phyloP scores from a whole-genome alignment of 2,329 filamentous ascomycete genomes.

The Microascus cirrosus region DNA sequence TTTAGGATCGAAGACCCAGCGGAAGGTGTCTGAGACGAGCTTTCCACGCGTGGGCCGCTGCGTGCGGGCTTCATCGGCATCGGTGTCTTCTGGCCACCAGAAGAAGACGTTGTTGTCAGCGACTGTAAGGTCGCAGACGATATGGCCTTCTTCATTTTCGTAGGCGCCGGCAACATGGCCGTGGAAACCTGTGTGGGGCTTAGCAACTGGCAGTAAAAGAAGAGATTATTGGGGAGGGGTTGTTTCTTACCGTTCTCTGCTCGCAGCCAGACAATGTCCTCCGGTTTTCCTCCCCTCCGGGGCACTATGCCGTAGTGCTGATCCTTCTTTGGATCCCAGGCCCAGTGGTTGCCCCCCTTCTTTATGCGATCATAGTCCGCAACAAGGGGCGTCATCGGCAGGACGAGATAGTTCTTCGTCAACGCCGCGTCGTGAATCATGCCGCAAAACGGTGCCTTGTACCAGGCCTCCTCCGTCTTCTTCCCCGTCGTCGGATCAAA shows the following conservation, averaged over 20 bases:
- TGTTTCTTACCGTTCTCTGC: slow-evolving; percentile 33
- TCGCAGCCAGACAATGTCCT: slow-evolving; percentile 40
- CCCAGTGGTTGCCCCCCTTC: slow-evolving; percentile 36
- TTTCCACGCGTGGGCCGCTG: not conserved
- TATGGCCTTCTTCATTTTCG: slow-evolving; percentile 30
- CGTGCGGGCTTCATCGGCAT: slow-evolving; percentile 4
- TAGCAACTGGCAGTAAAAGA: not conserved
- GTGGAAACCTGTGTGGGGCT: slow-evolving; percentile 23
- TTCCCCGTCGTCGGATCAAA: slow-evolving; percentile 22
- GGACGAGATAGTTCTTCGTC: slow-evolving; percentile 33
- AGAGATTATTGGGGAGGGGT: not conserved
- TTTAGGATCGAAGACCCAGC: slow-evolving; percentile 8
- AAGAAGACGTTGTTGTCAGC: slow-evolving; percentile 34
- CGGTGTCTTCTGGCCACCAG: slow-evolving; percentile 25
- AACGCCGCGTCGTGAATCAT: slow-evolving; percentile 40
- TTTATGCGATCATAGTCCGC: slow-evolving; percentile 29
- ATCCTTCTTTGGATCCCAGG: slow-evolving; percentile 41
- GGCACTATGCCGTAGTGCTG: slow-evolving; percentile 44
- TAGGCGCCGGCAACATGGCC: slow-evolving; percentile 36
- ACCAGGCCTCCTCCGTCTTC: slow-evolving; percentile 35
- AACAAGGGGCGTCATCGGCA: slow-evolving; percentile 36
- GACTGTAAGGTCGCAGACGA: slow-evolving; percentile 30
- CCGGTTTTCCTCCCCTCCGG: slow-evolving; percentile 32
- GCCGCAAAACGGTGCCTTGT: slow-evolving; percentile 35
- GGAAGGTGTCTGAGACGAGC: slow-evolving; percentile 5